Evolutionary conservation across 371 early-diverging fungal genomes (phyloP), one percentile per base, ranked within the genome.

Genomic region (Parasitella parasitica): DNA sequence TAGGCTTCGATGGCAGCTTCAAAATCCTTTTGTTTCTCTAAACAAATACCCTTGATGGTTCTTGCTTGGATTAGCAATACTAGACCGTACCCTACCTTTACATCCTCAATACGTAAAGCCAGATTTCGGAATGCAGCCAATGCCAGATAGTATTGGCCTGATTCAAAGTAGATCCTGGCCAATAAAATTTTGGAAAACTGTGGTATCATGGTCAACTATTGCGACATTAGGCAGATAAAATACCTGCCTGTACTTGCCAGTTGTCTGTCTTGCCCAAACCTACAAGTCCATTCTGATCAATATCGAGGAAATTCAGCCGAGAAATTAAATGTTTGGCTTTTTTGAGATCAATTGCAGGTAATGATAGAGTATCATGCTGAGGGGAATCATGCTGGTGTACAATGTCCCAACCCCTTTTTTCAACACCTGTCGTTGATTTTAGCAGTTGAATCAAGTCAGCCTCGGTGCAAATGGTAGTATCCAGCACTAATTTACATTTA

Each of bases 1-100:
- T 88, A 89, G 1, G 77, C 69, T 4, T 69, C 77, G 20, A 82
- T 56, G 4, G 89, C 89, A n/a, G 61, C 75, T 9, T 62, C 61
- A 34, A 72, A 54, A 18, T 80, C 64, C 16, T 70, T 76, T 30
- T 75, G 64, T 60, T 76, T 71, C 60, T 89, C 90, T 12, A 82
- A 67, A 27, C 80, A 77, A 15, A 79, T 39, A 16, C 84, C 88
- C 62, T 84, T 85, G 49, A 86, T 76, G 3, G 74, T 71, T 38
- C 82, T 71, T 53, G 83, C 81, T 53, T 78, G 79, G 0, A 78
- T 68, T 16, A 84, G 57, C 27, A 84, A 63, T n/a, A 80, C 81
- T 52, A 87, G 70, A 16, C 78, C 82, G 65, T 87, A 85, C 24
- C 87, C 86, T 6, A 70, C 43, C 1, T 59, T 46, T 6, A 69